Evolutionary conservation across 257 asterid species (phyloP).

Genomic region (Osmanthus fragrans): DNA sequence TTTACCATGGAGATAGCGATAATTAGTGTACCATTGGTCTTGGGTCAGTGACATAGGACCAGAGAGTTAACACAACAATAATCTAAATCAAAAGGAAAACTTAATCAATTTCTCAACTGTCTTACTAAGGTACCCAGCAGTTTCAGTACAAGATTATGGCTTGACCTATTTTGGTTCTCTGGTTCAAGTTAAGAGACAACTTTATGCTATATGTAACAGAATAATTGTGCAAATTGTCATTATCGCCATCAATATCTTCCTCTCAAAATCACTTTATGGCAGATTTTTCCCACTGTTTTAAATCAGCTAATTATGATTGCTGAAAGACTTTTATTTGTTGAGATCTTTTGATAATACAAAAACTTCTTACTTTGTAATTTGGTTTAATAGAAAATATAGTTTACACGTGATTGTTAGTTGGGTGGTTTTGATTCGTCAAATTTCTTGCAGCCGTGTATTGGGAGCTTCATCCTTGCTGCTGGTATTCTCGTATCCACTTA

Average conservation of each 20-base stretch:
- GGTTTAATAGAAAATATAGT: neutral
- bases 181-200: neutral
- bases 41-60: neutral
- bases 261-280: neutral
- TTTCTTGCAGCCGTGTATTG: slow-evolving; percentile 59
- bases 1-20: neutral
- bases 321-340: neutral
- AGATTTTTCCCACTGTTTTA: neutral
- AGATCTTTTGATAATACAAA: neutral
- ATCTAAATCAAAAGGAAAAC: neutral
- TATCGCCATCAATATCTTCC: neutral
- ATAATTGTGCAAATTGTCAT: neutral
- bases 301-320: neutral
- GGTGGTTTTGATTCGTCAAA: slow-evolving; percentile 12
- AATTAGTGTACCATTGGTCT: neutral
- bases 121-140: neutral
- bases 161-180: neutral
- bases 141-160: neutral
- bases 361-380: neutral
- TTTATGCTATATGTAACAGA: neutral
- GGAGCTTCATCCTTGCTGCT: slow-evolving; percentile 77
- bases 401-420: neutral
- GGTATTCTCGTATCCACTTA: slow-evolving; percentile 81
- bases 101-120: neutral
- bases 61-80: neutral